Base-by-base conservation (phyloP, 2,329 filamentous ascomycete species). In the Trichoderma atroviride region DNA sequence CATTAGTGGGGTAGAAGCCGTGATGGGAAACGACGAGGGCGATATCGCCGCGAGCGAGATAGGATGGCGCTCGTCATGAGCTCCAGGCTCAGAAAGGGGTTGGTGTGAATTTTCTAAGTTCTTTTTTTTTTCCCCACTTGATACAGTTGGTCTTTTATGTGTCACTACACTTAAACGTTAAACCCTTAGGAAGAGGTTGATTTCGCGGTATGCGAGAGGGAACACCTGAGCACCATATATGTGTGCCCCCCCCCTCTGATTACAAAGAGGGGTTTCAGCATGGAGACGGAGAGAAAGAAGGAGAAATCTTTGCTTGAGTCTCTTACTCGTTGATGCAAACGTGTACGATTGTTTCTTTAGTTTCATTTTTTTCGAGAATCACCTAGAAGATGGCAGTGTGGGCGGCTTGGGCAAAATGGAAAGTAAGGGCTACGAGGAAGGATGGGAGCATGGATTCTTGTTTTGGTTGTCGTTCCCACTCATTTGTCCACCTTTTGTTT, bases 1-100 rank as follows among this genome's bases (percentile, higher is more conserved):
- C 82, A 86, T 74, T 83, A 84, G 78, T 74, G 74, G 75, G 77
- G 77, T 79, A 76, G 75, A 71, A 70, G 73, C 74, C 74, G 75
- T 72, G 75, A 75, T 63, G 74, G 72, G 70, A 75, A 64, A 71
- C 68, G 74, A 71, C 71, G 69, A 57, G 68, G 71, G 50, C 67
- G 31, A 61, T 57, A 69, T 47, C 71, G 69, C 29, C 53, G 58
- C 33, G 61, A 53, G 40, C 67, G 60, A 16, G 59, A 61, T 61
- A 27, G 56, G 10, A 57, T 52, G 9, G 58, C 55, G 40, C 55
- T 67, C 53, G 55, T 59, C 53, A 37, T 59, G 22, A 37, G 58
- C 50, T 47, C 64, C 27, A 19, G 40, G 56, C 37, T 67, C 55
- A 57, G 27, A 6, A 63, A 64, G 53, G 63, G 50, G 50, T 6